Evolutionary conservation across 352 stramenopile species (phyloP), one percentile per base, ranked within the genome.

Genomic region (Globisporangium recalcitrans): DNA sequence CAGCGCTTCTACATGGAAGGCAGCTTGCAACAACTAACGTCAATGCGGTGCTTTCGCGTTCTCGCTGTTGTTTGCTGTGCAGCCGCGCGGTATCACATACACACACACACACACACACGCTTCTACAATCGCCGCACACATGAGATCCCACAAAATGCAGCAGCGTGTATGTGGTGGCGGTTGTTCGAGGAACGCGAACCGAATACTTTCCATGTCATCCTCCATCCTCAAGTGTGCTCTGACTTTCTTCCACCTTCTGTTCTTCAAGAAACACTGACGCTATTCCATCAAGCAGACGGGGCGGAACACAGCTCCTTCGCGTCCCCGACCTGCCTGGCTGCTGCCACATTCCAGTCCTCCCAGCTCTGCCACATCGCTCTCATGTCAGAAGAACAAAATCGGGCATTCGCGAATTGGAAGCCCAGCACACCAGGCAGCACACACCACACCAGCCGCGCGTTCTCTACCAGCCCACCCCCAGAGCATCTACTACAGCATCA

Each of bases 161-260:
- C 27, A 31, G 27, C 27, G 5, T 31, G n/a, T 31, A 5, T 31
- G 27, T 31, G 27, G 27, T 31, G 27, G 5, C 27, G 27, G 27
- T 2, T 31, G 27, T 31, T 31, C 27, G 27, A 31, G 27, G 27
- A 31, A 5, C 27, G 27, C 5, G 27, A 31, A 31, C 27, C 27
- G 27, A 31, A 31, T 31, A 31, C 27, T 31, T 31, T 31, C 27
- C 27, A 31, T 2, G 27, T 31, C 27, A 31, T 31, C 27, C 27
- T 31, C 27, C 27, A 5, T 31, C 27, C 27, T 31, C 27, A 46
- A 46, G 5, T 10, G 19, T 31, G 54, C 29, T 52, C 38, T 53
- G 59, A 52, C 49, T 52, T 64, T 60, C 36, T 52, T 52, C 36
- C 26, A 27, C 36, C 49, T 49, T 59, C 53, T 59, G 53, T 59